These are phyloP conservation scores for Pichia sp. DNA, from an alignment of 1,139 yeast genomes.

Conservation along the genomic window DNA sequence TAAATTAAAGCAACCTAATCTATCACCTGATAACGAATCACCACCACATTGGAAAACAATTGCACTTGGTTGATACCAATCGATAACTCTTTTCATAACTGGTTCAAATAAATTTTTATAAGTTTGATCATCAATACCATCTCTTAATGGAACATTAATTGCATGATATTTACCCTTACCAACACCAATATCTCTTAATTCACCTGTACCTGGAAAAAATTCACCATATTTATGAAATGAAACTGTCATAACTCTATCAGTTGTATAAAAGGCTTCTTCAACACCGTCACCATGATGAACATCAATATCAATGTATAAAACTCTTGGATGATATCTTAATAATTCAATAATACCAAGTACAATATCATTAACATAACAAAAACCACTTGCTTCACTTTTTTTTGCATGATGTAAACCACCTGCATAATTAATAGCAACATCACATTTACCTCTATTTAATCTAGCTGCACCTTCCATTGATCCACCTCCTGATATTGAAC, in stretches of 20 bases:
- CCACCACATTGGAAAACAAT: conserved; percentile 97
- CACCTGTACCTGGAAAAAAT: conserved; percentile 96
- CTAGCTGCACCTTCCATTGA: conserved; percentile 89
- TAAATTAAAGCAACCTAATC: conserved; percentile 88
- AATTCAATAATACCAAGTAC: conserved; percentile 81
- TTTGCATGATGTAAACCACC: conserved; percentile 98
- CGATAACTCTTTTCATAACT: conserved; percentile 56
- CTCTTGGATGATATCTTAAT: conserved; percentile 82
- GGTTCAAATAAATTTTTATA: conserved; percentile 89
- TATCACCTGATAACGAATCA: conserved; percentile 88
- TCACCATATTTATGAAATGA: conserved; percentile 96
- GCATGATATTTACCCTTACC: conserved; percentile 85
- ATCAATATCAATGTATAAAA: conserved; percentile 89
- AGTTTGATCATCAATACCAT: conserved; percentile 93
- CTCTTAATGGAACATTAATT: conserved; percentile 87
- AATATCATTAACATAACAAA: conserved; percentile 92
- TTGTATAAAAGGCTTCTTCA: conserved; percentile 92
- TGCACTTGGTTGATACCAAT: conserved; percentile 74
- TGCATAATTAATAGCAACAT: conserved; percentile 94
- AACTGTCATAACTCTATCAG: conserved; percentile 93
- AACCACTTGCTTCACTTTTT: conserved; percentile 89
- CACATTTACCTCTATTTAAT: conserved; percentile 77
- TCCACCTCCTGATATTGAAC: conserved; percentile 84
- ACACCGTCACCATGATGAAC: conserved; percentile 98
- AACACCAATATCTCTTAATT: conserved; percentile 77